Conservation (phyloP, 345 rosid species). For the Salix udensis region DNA sequence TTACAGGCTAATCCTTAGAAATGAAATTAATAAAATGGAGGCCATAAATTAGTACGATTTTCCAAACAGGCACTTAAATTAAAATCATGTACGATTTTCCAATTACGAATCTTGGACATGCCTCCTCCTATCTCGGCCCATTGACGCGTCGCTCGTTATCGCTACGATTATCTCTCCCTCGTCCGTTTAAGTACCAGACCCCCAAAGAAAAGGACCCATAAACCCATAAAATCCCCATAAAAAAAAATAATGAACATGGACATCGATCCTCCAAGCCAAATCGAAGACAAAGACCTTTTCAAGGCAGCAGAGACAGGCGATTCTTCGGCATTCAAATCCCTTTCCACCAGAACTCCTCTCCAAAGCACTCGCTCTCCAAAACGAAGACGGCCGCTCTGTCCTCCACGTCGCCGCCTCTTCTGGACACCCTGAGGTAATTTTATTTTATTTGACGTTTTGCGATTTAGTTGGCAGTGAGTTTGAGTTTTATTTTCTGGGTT, state of each 20-base stretch:
- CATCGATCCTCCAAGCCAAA: slow-evolving; percentile 31
- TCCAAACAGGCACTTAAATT: too few relatives aligned
- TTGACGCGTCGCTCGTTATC: too few relatives aligned
- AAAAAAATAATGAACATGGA: slow-evolving; percentile 29
- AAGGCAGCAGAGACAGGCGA: slow-evolving; percentile 81
- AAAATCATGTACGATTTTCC: too few relatives aligned
- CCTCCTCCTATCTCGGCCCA: too few relatives aligned
- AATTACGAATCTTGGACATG: too few relatives aligned
- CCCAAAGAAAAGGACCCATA: too few relatives aligned
- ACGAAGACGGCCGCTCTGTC: slow-evolving; percentile 86
- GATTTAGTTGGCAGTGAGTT: neutral
- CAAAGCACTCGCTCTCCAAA: slow-evolving; percentile 45
- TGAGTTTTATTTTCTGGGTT: neutral
- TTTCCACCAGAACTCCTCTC: slow-evolving; percentile 50
- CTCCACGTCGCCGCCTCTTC: slow-evolving; percentile 75
- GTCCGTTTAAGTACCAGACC: too few relatives aligned
- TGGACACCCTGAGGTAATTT: slow-evolving; percentile 41
- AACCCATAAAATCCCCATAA: slow-evolving; percentile 1
- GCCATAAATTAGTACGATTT: too few relatives aligned
- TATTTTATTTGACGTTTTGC: too few relatives aligned
- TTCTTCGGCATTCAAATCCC: slow-evolving; percentile 46
- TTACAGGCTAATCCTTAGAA: too few relatives aligned
- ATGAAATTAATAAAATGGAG: too few relatives aligned
- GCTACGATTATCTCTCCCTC: too few relatives aligned
- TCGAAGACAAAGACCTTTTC: slow-evolving; percentile 61